Base-by-base conservation (phyloP, 1,139 yeast genomes). In the Hyphopichia wangnamkhiaoensis region DNA sequence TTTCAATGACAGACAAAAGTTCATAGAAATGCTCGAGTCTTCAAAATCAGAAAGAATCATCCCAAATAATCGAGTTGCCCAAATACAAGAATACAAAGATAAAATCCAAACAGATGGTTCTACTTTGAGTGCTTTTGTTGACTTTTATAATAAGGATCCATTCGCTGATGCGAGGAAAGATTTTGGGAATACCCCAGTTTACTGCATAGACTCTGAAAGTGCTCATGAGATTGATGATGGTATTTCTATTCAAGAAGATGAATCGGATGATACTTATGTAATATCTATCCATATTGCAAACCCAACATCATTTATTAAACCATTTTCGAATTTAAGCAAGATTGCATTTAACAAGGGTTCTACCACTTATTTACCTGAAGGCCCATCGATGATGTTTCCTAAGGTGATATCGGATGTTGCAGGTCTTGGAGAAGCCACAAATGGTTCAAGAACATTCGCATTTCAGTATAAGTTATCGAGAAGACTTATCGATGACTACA, bases 141-240 rank as follows among this genome's bases (percentile, higher is more conserved):
- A 68, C 33, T 61, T 70, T 28, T 61, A 55, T 41, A 37, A 44
- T 1, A 35, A 50, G 2, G 84, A 80, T 44, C 66, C 74, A 0
- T 54, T 68, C 23, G 42, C 45, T 2, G 29, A 37, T 0, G 42
- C 58, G 3, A 50, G 85, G 46, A 53, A 50, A 26, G 65, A 65
- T 20, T 74, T 69, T 43, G 58, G 56, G 0, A 55, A 65, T 10
- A 61, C 74, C 28, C 77, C 83, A 0, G 82, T 91, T 0, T 93
- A 82, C 56, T 90, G 98, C 61, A 90, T 93, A 43, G 98, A 93
- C 61, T 76, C 84, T 2, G 79, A 71, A 10, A 74, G 74, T 32
- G 96, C 98, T 0, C 84, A 85, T 50, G 98, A 93, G 60, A 86
- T 93, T 45, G 98, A 93, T 59, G 98, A 93, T 60, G 98, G 98